Conservation (phyloP, 371 early-diverging fungal genomes). For the Synchytrium microbalum region DNA sequence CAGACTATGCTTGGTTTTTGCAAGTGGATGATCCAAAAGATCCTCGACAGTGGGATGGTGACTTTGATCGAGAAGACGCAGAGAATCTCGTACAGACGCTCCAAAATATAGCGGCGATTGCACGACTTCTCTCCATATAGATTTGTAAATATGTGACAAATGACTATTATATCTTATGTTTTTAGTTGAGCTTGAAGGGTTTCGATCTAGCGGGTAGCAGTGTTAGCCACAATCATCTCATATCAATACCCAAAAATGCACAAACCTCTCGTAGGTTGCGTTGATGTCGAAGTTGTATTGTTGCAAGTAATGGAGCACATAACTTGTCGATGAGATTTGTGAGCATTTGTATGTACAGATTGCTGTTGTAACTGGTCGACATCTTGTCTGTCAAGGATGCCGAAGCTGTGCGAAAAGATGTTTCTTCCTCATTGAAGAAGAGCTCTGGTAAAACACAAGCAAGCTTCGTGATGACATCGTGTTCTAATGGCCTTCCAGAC, state of each 20-base stretch:
- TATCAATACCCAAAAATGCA: too few species aligned
- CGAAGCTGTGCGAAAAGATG: neutral
- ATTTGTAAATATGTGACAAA: neutral
- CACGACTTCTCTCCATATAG: neutral
- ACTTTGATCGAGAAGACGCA: conserved; percentile 14
- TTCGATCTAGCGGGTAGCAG: too few species aligned
- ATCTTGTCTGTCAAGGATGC: too few species aligned
- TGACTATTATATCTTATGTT: neutral
- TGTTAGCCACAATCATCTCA: too few species aligned
- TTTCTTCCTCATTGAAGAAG: neutral
- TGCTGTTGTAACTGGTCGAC: neutral
- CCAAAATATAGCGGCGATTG: neutral
- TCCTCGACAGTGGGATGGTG: conserved; percentile 22
- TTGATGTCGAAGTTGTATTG: neutral
- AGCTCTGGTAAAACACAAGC: neutral
- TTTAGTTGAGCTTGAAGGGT: neutral
- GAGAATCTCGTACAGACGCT: neutral
- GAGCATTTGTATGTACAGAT: neutral
- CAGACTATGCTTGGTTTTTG: neutral
- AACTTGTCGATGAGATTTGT: neutral
- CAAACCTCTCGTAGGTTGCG: neutral
- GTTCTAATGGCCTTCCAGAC: neutral
- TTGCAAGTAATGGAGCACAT: neutral
- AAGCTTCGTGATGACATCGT: neutral
- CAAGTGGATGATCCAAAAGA: conserved; percentile 20